Conservation (phyloP, 306 rosid species). For the Psophocarpus tetragonolobus region DNA sequence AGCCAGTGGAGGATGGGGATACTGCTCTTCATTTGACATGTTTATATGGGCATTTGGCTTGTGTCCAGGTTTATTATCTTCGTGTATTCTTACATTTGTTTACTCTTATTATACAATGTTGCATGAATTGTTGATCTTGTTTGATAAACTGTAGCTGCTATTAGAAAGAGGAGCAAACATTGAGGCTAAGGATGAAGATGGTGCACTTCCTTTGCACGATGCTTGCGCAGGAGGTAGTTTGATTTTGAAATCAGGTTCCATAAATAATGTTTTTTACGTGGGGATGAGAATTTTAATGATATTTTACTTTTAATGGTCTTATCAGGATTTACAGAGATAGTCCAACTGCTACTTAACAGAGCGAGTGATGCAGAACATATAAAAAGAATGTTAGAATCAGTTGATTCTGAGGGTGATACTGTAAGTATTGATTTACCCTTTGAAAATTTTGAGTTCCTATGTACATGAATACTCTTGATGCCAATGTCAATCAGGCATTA, state of each 20-base stretch:
- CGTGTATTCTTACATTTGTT: not conserved
- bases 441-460: slow-evolving; percentile 5
- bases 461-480: not conserved
- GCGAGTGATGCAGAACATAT: slow-evolving; percentile 49
- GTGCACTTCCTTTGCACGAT: slow-evolving; percentile 91
- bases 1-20: slow-evolving; percentile 96
- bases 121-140: slow-evolving; percentile 20
- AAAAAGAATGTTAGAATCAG: slow-evolving; percentile 79
- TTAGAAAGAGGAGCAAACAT: slow-evolving; percentile 81
- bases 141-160: slow-evolving; percentile 58
- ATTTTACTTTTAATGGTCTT: not conserved
- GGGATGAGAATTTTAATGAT: not conserved
- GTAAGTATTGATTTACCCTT: slow-evolving; percentile 53
- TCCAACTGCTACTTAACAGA: slow-evolving; percentile 65
- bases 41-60: slow-evolving; percentile 74
- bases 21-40: slow-evolving; percentile 86
- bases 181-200: slow-evolving; percentile 81
- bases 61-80: slow-evolving; percentile 61
- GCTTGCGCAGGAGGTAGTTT: slow-evolving; percentile 92
- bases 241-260: not conserved
- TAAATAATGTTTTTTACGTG: not conserved
- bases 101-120: not conserved
- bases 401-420: slow-evolving; percentile 91
- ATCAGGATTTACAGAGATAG: slow-evolving; percentile 74
- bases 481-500: not conserved